phyloP scores from a whole-genome alignment of 208 protist genomes.

The Trypanosoma vivax region DNA sequence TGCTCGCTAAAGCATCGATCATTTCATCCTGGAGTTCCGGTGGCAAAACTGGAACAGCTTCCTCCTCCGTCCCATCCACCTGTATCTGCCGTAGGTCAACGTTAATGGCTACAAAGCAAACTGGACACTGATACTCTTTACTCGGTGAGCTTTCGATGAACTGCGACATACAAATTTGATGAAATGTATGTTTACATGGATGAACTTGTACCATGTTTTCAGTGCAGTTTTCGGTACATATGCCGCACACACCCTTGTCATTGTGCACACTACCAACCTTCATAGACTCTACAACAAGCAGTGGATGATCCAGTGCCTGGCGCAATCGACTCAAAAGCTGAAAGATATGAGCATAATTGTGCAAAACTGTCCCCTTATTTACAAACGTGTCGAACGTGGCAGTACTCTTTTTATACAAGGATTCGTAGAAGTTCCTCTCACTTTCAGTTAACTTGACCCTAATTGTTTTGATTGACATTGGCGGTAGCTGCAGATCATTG shows the following conservation, averaged over 20 bases:
- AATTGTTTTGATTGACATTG: slow-evolving; percentile 46
- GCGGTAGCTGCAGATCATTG: slow-evolving; percentile 71
- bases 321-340: slow-evolving; percentile 89
- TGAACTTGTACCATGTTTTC: slow-evolving; percentile 47
- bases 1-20: no score
- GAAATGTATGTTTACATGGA: slow-evolving; percentile 81
- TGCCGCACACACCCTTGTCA: slow-evolving; percentile 70
- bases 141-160: slow-evolving; percentile 83
- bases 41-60: slow-evolving; percentile 47
- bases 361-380: slow-evolving; percentile 81
- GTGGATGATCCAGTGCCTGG: slow-evolving; percentile 88
- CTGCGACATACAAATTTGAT: slow-evolving; percentile 75
- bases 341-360: slow-evolving; percentile 95
- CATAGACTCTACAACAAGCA: slow-evolving; percentile 76
- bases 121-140: slow-evolving; percentile 74
- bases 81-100: slow-evolving; percentile 77
- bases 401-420: slow-evolving; percentile 88
- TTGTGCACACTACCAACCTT: slow-evolving; percentile 49
- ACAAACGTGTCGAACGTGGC: slow-evolving; percentile 90
- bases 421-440: slow-evolving; percentile 90
- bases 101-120: slow-evolving; percentile 80
- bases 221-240: slow-evolving; percentile 70
- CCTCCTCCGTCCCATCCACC: slow-evolving; percentile 51
- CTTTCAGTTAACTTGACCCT: slow-evolving; percentile 59
- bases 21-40: slow-evolving; percentile 59